Conservation (phyloP, 2,329 filamentous ascomycete genomes). For the Fusarium udum region DNA sequence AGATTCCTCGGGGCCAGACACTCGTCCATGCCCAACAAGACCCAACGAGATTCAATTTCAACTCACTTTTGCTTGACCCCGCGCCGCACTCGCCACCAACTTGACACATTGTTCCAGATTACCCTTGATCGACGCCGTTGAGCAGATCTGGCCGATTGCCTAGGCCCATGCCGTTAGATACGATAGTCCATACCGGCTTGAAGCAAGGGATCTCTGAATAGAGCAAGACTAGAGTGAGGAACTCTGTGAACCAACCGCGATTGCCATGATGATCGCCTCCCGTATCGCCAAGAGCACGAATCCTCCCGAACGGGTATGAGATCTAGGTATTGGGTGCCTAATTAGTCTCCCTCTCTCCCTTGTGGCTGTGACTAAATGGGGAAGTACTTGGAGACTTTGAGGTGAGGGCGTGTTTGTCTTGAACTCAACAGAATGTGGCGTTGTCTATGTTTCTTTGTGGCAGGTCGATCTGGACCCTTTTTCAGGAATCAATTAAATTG, state of each 20-base stretch:
- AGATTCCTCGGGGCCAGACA: constrained; percentile 14
- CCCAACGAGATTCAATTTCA: constrained; percentile 16
- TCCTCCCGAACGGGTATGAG: constrained; percentile 2
- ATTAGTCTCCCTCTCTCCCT: constrained; percentile 11
- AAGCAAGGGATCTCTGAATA: constrained; percentile 21
- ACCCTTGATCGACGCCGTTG: constrained; percentile 77
- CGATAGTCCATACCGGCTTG: constrained; percentile 12
- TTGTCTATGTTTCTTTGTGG: neutral
- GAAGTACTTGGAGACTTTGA: neutral
- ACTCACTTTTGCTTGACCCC: constrained; percentile 78
- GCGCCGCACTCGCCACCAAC: constrained; percentile 76
- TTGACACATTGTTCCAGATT: constrained; percentile 83
- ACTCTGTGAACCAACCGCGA: constrained; percentile 36
- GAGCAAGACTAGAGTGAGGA: constrained; percentile 6
- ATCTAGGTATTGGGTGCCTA: constrained; percentile 2
- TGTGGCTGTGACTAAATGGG: neutral
- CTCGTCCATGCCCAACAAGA: constrained; percentile 10
- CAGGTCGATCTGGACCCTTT: neutral
- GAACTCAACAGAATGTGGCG: neutral
- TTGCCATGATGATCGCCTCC: constrained; percentile 34
- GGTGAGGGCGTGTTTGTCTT: neutral
- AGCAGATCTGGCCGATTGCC: constrained; percentile 92
- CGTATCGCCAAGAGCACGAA: constrained; percentile 4
- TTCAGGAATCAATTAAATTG: neutral
- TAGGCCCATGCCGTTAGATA: constrained; percentile 48